Conservation (phyloP, 75 land plant genomes). For the Selaginella tamariscina region DNA sequence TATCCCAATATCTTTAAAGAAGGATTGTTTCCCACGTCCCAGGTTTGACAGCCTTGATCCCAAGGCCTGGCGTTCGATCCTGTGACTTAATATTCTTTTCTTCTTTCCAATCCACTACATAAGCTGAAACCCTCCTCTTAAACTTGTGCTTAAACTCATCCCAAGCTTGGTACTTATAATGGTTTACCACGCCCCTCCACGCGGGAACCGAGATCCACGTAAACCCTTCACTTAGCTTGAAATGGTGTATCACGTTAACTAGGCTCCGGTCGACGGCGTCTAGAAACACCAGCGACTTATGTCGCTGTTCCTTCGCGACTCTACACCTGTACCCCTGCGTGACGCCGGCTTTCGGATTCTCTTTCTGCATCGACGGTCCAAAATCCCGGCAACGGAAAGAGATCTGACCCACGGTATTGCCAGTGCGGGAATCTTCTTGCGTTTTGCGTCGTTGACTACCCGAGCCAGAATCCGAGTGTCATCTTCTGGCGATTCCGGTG, state of each 20-base stretch:
- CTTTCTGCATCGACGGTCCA: conserved; percentile 51
- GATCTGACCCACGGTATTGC: conserved; percentile 66
- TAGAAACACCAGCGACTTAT: conserved; percentile 57
- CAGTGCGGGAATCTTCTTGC: conserved; percentile 38
- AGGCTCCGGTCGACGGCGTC: conserved; percentile 43
- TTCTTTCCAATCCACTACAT: conserved; percentile 66
- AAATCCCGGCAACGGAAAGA: conserved; percentile 45
- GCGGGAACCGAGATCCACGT: conserved; percentile 17
- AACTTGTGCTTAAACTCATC: conserved; percentile 62
- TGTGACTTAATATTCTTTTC: conserved; percentile 33
- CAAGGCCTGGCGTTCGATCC: conserved; percentile 68
- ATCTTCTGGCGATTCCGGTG: background rate
- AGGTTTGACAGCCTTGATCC: conserved; percentile 46
- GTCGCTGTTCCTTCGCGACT: conserved; percentile 42
- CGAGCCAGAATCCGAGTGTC: background rate
- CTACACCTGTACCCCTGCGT: conserved; percentile 75
- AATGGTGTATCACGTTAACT: conserved; percentile 81
- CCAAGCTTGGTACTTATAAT: conserved; percentile 95
- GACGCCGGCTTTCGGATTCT: conserved; percentile 50
- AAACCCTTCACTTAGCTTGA: conserved; percentile 38
- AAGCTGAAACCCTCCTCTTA: conserved; percentile 58
- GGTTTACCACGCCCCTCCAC: conserved; percentile 51
- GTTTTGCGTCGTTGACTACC: conserved; percentile 4
- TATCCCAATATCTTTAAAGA: conserved; percentile 38
- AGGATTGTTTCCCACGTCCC: conserved; percentile 37